phyloP scores from a whole-genome alignment of 352 stramenopile genomes.

The Phytophthora pisi region DNA sequence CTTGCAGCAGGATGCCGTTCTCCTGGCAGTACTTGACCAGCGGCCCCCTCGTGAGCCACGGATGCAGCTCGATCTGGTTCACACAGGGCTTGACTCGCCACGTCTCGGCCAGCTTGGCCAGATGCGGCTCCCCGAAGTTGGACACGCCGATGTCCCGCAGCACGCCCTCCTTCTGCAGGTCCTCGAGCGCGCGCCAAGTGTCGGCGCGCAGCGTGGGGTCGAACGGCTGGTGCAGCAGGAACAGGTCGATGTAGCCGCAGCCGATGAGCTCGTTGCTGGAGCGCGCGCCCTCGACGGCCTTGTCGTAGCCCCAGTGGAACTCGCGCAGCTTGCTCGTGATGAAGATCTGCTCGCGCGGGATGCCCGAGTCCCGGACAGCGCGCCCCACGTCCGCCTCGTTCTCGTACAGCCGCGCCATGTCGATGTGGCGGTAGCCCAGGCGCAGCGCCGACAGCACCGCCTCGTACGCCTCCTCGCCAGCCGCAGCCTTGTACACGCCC shows the following conservation, averaged over 20 bases:
- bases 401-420: conserved; percentile 84
- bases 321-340: conserved; percentile 79
- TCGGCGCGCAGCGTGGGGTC: conserved; percentile 44
- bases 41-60: conserved; percentile 57
- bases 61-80: conserved; percentile 81
- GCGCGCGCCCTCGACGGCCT: conserved; percentile 50
- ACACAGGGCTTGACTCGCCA: conserved; percentile 58
- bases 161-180: conserved; percentile 51
- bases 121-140: conserved; percentile 82
- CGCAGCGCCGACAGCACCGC: conserved; percentile 51
- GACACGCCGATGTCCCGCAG: conserved; percentile 83
- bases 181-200: conserved; percentile 48
- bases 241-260: conserved; percentile 80
- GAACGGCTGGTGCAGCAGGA: conserved; percentile 73
- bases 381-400: conserved; percentile 83
- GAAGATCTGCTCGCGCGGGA: conserved; percentile 73
- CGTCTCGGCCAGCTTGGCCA: conserved; percentile 67
- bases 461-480: conserved; percentile 40
- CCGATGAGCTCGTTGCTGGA: conserved; percentile 64
- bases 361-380: conserved; percentile 60
- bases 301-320: conserved; percentile 73
- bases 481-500: conserved; percentile 49
- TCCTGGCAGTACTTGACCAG: conserved; percentile 62
- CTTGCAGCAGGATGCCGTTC: conserved; percentile 48
- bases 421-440: conserved; percentile 83